Conservation (phyloP, 164 flowering plant genomes). For the Macadamia integrifolia region DNA sequence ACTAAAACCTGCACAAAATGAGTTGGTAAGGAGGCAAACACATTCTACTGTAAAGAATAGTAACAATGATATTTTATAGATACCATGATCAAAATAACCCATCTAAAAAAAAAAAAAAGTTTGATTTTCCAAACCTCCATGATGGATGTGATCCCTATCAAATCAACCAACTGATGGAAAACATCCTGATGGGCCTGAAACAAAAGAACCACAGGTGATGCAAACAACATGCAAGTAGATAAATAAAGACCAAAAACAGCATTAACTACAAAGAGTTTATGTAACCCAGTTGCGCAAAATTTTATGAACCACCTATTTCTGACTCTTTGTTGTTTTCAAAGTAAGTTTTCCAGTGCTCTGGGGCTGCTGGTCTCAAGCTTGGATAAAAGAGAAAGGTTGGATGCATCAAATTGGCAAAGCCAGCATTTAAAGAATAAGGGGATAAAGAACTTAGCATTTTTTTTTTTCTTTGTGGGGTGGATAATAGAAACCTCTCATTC, state of each 20-base stretch:
- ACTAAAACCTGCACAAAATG: slow-evolving; percentile 61
- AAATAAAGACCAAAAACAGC: neutral
- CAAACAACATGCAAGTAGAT: neutral
- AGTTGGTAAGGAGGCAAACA: slow-evolving; percentile 9
- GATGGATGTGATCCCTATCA: slow-evolving; percentile 95
- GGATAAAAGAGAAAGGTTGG: no score
- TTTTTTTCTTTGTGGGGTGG: no score
- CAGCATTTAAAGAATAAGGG: no score
- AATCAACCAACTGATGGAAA: slow-evolving; percentile 76
- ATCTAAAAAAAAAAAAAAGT: neutral
- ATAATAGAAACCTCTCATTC: no score
- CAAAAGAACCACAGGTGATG: slow-evolving; percentile 7
- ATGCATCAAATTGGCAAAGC: no score
- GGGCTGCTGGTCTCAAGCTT: no score
- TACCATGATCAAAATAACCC: neutral
- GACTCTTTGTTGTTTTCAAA: no score
- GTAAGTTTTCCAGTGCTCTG: no score
- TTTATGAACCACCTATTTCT: no score
- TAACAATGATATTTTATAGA: neutral
- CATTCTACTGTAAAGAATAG: neutral
- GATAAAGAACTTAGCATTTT: no score
- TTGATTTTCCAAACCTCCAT: slow-evolving; percentile 68
- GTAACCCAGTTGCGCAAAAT: no score
- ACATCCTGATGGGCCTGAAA: slow-evolving; percentile 80
- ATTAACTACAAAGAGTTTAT: no score